Percentiles rank a stretch among this genome's conserved stretches.
phyloP scores from a whole-genome alignment of 495 filamentous ascomycete species.

The Baudoinia panamericana region DNA sequence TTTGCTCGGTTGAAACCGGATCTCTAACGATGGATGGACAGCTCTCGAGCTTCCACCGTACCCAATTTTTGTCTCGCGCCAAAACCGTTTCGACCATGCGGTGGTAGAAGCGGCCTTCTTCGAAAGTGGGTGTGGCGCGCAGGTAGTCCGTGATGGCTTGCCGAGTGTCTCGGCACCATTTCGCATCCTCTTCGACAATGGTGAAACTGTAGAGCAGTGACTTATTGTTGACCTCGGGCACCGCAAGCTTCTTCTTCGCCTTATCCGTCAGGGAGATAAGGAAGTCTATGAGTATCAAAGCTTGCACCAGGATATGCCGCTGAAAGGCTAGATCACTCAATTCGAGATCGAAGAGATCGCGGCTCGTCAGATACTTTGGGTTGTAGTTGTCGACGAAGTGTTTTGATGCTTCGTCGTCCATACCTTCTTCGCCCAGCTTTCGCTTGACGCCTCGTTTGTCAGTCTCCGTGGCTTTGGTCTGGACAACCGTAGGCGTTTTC shows the following conservation, averaged over 20 bases:
- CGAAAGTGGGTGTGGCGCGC: slow-evolving; percentile 41
- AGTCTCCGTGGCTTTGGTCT: slow-evolving; percentile 45
- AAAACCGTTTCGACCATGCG: slow-evolving; percentile 93
- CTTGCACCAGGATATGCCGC: slow-evolving; percentile 85
- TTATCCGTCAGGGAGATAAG: slow-evolving; percentile 74
- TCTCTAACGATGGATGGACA: slow-evolving; percentile 75
- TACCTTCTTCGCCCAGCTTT: slow-evolving; percentile 45
- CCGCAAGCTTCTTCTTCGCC: slow-evolving; percentile 61
- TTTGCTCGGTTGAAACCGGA: slow-evolving; percentile 50
- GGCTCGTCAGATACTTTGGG: slow-evolving; percentile 89
- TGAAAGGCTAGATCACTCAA: slow-evolving; percentile 88
- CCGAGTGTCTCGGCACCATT: slow-evolving; percentile 67
- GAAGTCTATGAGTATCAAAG: slow-evolving; percentile 86
- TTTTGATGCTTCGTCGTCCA: slow-evolving; percentile 50
- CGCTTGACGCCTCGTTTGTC: slow-evolving; percentile 52
- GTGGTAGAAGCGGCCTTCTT: slow-evolving; percentile 78
- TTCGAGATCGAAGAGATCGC: slow-evolving; percentile 91
- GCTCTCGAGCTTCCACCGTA: slow-evolving; percentile 88
- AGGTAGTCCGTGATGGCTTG: slow-evolving; percentile 65
- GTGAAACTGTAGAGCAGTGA: slow-evolving; percentile 71
- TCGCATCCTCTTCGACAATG: slow-evolving; percentile 69
- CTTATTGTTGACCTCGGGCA: slow-evolving; percentile 46
- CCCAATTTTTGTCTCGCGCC: slow-evolving; percentile 93
- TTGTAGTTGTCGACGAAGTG: slow-evolving; percentile 69
- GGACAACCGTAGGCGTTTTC: slow-evolving; percentile 58